These are phyloP conservation scores for Hypoxylon subgilvum DNA, from an alignment of 495 filamentous ascomycete genomes.

Conservation along the genomic window DNA sequence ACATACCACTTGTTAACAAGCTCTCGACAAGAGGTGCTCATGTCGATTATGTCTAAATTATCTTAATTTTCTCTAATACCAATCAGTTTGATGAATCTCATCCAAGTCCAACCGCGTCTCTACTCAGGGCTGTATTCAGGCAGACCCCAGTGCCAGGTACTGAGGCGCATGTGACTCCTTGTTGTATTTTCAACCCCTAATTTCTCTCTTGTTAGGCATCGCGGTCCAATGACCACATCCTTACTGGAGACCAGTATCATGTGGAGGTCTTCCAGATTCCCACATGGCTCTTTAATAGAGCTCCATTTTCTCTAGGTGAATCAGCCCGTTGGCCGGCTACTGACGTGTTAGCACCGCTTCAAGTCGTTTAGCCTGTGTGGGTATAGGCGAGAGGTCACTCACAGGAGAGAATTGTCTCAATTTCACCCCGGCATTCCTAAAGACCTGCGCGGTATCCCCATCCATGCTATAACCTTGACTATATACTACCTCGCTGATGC, in stretches of 20 bases:
- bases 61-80: conserved; percentile 37
- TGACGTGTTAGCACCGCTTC: conserved; percentile 5
- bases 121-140: neutral
- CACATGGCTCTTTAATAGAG: conserved; percentile 19
- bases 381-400: conserved; percentile 44
- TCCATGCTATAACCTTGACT: conserved; percentile 95
- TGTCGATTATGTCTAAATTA: conserved; percentile 24
- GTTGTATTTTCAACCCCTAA: too few relatives aligned
- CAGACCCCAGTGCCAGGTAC: neutral
- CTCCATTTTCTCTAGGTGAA: conserved; percentile 58
- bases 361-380: neutral
- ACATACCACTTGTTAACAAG: conserved; percentile 26
- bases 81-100: conserved; percentile 17
- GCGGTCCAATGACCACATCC: neutral
- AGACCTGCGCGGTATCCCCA: conserved; percentile 76
- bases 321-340: conserved; percentile 61
- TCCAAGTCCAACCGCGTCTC: neutral
- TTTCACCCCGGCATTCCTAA: conserved; percentile 74
- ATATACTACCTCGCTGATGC: conserved; percentile 94
- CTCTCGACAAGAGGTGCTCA: conserved; percentile 27
- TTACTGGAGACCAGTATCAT: neutral
- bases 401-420: conserved; percentile 85
- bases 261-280: neutral
- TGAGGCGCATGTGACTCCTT: neutral
- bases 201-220: too few relatives aligned